phyloP scores from a whole-genome alignment of 2,329 filamentous ascomycete genomes.

The Aureobasidium sp. region DNA sequence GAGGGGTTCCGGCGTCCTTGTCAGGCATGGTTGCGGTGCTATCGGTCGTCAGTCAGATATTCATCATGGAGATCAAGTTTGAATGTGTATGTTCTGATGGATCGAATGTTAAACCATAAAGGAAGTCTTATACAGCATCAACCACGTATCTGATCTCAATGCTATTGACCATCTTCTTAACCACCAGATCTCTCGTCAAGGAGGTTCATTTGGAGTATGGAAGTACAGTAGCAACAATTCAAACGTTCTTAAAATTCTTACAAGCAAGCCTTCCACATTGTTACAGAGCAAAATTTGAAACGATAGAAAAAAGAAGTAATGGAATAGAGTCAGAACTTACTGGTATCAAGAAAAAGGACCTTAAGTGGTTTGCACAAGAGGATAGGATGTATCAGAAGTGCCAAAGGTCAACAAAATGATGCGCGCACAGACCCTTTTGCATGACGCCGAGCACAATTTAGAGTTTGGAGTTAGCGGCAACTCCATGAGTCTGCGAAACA shows the following conservation, averaged over 20 bases:
- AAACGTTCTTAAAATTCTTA: neutral
- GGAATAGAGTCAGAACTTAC: neutral
- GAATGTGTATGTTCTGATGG: neutral
- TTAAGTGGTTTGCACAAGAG: neutral
- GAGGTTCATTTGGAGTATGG: neutral
- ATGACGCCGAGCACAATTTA: slow-evolving; percentile 8
- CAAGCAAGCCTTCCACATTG: neutral
- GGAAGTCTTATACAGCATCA: too few relatives aligned
- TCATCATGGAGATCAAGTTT: too few relatives aligned
- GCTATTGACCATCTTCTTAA: too few relatives aligned
- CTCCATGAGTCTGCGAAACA: slow-evolving; percentile 10
- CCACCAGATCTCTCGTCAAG: too few relatives aligned
- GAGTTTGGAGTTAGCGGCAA: slow-evolving; percentile 1
- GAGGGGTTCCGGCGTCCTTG: slow-evolving; percentile 36
- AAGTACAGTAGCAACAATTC: too few relatives aligned
- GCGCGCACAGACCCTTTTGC: neutral
- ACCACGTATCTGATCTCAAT: too few relatives aligned
- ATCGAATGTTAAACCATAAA: neutral
- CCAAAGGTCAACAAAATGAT: slow-evolving; percentile 1
- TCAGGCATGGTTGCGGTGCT: slow-evolving; percentile 25
- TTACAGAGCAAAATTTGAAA: neutral
- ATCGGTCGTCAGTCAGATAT: neutral
- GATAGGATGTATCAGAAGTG: neutral
- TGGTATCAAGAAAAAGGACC: neutral
- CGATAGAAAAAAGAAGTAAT: neutral